Percentiles rank a stretch among this genome's conserved stretches.
These are phyloP conservation scores for Fusarium newnesense DNA, from an alignment of 2,329 filamentous ascomycete genomes.

Conservation along the genomic window DNA sequence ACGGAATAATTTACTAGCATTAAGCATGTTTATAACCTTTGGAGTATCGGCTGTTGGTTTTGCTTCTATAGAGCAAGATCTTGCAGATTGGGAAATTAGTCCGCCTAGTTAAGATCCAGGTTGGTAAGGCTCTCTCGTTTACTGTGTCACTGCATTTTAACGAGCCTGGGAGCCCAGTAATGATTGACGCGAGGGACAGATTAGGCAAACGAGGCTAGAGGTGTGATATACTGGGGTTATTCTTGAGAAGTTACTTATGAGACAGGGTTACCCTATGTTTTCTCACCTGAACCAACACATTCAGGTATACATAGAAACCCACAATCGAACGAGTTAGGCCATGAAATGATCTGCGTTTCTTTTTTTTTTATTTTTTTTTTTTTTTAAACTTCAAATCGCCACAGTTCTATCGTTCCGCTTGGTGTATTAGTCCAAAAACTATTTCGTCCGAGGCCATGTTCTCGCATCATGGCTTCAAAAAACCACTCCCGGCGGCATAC, in stretches of 20 bases:
- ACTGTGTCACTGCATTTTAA: background rate
- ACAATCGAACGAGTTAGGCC: background rate
- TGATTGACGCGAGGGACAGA: too few relatives aligned
- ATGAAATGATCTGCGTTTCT: background rate
- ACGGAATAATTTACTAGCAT: constrained; percentile 10
- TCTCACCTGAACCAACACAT: background rate
- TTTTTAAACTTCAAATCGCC: too few relatives aligned
- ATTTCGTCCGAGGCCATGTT: background rate
- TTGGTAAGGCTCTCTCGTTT: background rate
- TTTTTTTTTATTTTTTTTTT: background rate
- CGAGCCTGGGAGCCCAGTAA: too few relatives aligned
- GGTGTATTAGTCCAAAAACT: background rate
- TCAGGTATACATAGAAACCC: background rate
- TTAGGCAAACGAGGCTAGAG: background rate
- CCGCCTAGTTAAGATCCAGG: background rate
- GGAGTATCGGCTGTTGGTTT: background rate
- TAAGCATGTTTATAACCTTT: constrained; percentile 13
- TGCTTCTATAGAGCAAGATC: background rate
- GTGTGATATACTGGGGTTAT: background rate
- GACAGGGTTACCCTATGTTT: background rate
- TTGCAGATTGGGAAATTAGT: constrained; percentile 14
- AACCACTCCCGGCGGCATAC: background rate
- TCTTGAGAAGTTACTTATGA: background rate
- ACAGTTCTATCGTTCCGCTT: too few relatives aligned
- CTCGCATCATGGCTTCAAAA: background rate